Evolutionary conservation across 805 yeast genomes (phyloP).

Genomic region (Candida loeiensis): DNA sequence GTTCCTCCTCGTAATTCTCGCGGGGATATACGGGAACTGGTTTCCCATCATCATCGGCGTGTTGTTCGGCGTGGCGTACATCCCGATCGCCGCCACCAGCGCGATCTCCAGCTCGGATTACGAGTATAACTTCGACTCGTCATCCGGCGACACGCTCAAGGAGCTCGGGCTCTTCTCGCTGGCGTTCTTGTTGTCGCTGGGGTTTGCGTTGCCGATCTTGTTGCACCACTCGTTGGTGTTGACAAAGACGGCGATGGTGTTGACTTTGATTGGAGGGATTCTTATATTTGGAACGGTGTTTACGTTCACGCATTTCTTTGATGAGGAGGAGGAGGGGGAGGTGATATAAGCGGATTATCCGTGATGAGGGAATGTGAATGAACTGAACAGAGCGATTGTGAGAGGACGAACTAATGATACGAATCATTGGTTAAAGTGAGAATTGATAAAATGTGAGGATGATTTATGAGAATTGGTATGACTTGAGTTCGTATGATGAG

Average conservation of each 20-base stretch:
- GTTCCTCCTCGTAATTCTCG: slow-evolving; percentile 78
- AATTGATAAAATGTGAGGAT: no score
- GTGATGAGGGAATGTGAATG: no score
- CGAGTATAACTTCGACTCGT: slow-evolving; percentile 42
- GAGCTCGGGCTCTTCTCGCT: slow-evolving; percentile 80
- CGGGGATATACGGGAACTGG: slow-evolving; percentile 89
- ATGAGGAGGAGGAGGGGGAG: slow-evolving; percentile 30
- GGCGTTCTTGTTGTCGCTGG: slow-evolving; percentile 73
- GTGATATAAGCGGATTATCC: slow-evolving; percentile 17
- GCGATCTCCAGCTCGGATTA: slow-evolving; percentile 34
- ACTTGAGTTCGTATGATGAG: no score
- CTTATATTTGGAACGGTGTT: slow-evolving; percentile 81
- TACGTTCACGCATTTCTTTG: slow-evolving; percentile 77
- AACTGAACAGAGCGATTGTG: no score
- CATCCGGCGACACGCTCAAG: slow-evolving; percentile 42
- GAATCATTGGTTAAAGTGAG: no score
- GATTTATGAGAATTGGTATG: no score
- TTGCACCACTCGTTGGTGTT: slow-evolving; percentile 74
- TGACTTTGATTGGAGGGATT: slow-evolving; percentile 82
- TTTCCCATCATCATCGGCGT: slow-evolving; percentile 71
- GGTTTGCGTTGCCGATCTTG: slow-evolving; percentile 67
- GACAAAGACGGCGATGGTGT: slow-evolving; percentile 62
- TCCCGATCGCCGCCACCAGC: slow-evolving; percentile 34
- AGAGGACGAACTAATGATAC: no score
- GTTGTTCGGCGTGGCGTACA: slow-evolving; percentile 39